Evolutionary conservation across 345 rosid genomes (phyloP).

Genomic region (Eucalyptus shirleyi): DNA sequence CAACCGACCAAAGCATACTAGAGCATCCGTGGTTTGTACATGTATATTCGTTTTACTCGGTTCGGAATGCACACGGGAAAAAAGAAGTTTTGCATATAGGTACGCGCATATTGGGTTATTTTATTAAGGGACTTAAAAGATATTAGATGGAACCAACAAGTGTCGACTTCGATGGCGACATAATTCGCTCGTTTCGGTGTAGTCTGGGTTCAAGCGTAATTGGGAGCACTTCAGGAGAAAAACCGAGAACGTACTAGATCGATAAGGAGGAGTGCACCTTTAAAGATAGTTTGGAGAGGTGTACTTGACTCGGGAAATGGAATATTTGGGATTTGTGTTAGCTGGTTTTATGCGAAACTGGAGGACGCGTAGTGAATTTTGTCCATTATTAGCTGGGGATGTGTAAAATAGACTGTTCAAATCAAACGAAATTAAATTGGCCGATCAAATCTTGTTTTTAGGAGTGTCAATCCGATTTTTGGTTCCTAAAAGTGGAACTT

Average conservation of each 20-base stretch:
- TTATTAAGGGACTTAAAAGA: neutral
- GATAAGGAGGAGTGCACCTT: neutral
- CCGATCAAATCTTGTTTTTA: rapidly evolving
- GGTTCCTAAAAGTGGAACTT: rapidly evolving
- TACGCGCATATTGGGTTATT: neutral
- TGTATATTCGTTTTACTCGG: neutral
- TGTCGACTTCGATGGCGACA: neutral
- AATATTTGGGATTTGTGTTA: no score
- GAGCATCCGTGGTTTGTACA: neutral
- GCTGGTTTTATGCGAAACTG: no score
- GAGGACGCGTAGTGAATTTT: no score
- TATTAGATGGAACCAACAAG: neutral
- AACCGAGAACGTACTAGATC: no score
- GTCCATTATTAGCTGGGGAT: rapidly evolving
- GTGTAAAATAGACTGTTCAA: no score
- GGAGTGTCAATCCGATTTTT: rapidly evolving
- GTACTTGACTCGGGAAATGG: no score
- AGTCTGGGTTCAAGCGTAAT: neutral
- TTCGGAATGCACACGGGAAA: neutral
- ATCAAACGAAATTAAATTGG: rapidly evolving
- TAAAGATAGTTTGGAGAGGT: neutral
- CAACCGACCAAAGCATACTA: neutral
- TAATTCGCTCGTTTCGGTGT: neutral
- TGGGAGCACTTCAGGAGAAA: neutral
- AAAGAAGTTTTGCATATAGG: neutral